Conservation (phyloP, 257 asterid genomes). For the Solanum corneliomulleri region DNA sequence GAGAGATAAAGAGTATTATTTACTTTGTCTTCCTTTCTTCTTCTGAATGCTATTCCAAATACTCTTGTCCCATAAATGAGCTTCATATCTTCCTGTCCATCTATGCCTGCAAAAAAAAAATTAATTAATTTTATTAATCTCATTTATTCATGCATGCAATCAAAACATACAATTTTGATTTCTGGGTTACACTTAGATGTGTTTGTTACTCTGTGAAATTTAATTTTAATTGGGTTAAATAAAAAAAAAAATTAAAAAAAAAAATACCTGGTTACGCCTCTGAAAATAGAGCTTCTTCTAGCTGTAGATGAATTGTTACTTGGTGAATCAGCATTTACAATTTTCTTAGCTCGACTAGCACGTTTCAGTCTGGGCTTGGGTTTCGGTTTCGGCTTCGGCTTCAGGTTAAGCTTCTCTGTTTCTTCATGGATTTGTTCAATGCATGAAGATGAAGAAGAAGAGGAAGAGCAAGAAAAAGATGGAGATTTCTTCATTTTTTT, state of each 20-base stretch:
- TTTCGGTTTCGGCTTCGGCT: background rate
- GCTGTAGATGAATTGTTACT: conserved; percentile 26
- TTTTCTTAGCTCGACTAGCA: conserved; percentile 4
- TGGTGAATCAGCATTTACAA: conserved; percentile 4
- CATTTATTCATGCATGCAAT: conserved; percentile 50
- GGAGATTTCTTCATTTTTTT: conserved; percentile 26
- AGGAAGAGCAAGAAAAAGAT: conserved; percentile 28
- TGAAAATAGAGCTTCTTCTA: conserved; percentile 72
- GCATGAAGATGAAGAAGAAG: conserved; percentile 65
- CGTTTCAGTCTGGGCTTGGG: conserved; percentile 13
- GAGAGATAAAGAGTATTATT: background rate
- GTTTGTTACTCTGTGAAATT: background rate
- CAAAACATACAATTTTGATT: background rate
- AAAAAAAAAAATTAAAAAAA: background rate
- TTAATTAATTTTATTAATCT: background rate
- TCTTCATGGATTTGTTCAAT: conserved; percentile 15
- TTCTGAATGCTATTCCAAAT: conserved; percentile 70
- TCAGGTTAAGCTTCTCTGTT: background rate
- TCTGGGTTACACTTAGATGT: background rate
- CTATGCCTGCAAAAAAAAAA: conserved; percentile 50
- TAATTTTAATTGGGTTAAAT: background rate
- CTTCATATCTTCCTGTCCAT: conserved; percentile 84
- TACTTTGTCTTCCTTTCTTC: conserved; percentile 85
- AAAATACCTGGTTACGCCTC: conserved; percentile 89
- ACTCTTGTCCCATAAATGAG: conserved; percentile 89